phyloP scores from a whole-genome alignment of 1,284 basidiomycete species.

The Ceratobasidium sp. region DNA sequence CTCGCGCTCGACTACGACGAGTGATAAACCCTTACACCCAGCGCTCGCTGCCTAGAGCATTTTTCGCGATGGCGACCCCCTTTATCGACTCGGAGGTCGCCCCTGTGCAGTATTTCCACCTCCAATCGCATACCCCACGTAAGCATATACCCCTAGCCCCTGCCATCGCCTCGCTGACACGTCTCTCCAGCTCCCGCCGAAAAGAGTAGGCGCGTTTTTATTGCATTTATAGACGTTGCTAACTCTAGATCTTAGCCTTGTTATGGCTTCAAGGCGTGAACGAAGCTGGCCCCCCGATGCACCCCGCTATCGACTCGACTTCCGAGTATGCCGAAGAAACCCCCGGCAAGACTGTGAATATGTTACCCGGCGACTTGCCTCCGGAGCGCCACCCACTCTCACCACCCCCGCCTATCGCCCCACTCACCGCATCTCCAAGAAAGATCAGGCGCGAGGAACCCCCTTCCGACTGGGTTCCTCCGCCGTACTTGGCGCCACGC shows the following conservation, averaged over 20 bases:
- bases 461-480: constrained; percentile 34
- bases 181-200: constrained; percentile 36
- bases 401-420: constrained; percentile 14
- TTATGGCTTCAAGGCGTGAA: constrained; percentile 43
- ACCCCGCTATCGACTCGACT: constrained; percentile 39
- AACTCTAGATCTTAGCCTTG: constrained; percentile 19
- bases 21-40: constrained; percentile 41
- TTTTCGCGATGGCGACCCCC: constrained; percentile 40
- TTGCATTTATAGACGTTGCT: neutral
- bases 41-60: neutral
- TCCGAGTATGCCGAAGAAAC: constrained; percentile 39
- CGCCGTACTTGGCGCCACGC: constrained; percentile 24
- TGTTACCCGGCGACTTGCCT: constrained; percentile 33
- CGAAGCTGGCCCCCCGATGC: constrained; percentile 29
- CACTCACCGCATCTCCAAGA: neutral
- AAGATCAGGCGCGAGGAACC: constrained; percentile 30
- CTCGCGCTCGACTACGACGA: constrained; percentile 34
- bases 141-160: constrained; percentile 13
- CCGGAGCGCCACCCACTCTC: constrained; percentile 41
- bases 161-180: constrained; percentile 8
- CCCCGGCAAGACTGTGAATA: constrained; percentile 24
- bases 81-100: constrained; percentile 43
- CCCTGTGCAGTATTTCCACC: constrained; percentile 38
- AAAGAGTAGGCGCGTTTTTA: constrained; percentile 21
- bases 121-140: constrained; percentile 41